Percentiles rank a stretch among this genome's conserved stretches.
phyloP scores from a whole-genome alignment of 176 grass and related monocot genomes.

The Thinopyrum elongatum region DNA sequence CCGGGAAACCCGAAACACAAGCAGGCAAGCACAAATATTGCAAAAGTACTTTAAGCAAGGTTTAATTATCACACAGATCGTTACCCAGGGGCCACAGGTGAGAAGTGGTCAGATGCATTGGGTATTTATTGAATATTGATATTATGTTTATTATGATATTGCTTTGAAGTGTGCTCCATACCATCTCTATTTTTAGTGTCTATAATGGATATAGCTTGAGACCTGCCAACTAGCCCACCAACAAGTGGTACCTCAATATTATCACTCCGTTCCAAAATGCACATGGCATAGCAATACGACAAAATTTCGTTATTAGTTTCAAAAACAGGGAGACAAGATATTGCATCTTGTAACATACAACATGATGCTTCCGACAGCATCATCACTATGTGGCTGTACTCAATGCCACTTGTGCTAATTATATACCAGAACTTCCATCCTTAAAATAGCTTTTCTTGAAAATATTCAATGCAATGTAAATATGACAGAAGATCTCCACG shows the following conservation, averaged over 20 bases:
- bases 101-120: not conserved
- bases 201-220: not conserved
- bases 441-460: not conserved
- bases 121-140: not conserved
- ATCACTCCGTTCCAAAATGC: not conserved
- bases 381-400: not conserved
- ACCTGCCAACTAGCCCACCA: not conserved
- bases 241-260: not conserved
- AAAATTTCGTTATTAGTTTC: conserved; percentile 7
- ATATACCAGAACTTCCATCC: not conserved
- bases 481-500: not conserved
- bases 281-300: not conserved
- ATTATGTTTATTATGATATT: not conserved
- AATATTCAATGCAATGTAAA: not conserved
- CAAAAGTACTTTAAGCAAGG: not conserved
- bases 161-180: not conserved
- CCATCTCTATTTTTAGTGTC: not conserved
- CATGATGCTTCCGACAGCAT: not conserved
- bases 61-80: not conserved
- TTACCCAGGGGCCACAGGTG: not conserved
- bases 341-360: conserved; percentile 11
- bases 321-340: conserved; percentile 1
- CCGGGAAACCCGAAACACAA: not conserved
- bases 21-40: not conserved
- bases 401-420: conserved; percentile 16